Percentiles rank a stretch among this genome's conserved stretches.
phyloP scores from a whole-genome alignment of 129 eudicot genomes.

The Deinandra increscens region DNA sequence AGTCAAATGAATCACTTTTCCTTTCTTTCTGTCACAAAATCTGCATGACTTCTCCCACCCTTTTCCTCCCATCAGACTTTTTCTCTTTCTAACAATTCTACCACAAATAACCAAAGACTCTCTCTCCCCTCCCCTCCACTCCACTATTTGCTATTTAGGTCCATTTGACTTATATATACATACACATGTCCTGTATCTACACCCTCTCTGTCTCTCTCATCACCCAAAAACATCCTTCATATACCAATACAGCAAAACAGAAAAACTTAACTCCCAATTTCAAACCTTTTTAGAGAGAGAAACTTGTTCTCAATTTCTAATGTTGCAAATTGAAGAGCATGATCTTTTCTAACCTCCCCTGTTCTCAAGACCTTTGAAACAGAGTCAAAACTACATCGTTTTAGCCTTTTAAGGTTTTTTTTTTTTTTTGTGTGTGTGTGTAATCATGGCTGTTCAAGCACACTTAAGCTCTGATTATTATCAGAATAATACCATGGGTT shows the following conservation, averaged over 20 bases:
- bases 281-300: constrained; percentile 26
- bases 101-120: constrained; percentile 27
- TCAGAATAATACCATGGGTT: constrained; percentile 25
- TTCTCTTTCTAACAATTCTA: constrained; percentile 27
- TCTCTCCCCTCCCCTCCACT: not conserved
- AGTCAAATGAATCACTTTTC: constrained; percentile 31
- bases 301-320: constrained; percentile 26
- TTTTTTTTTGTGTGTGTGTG: constrained; percentile 2
- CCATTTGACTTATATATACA: constrained; percentile 22
- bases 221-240: constrained; percentile 26
- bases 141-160: constrained; percentile 27
- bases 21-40: constrained; percentile 48
- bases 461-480: constrained; percentile 34
- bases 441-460: constrained; percentile 39
- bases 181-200: constrained; percentile 22
- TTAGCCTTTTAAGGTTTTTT: constrained; percentile 13
- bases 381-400: constrained; percentile 34
- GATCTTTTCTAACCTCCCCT: constrained; percentile 37
- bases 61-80: constrained; percentile 24
- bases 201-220: constrained; percentile 1
- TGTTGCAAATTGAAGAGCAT: constrained; percentile 38
- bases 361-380: not conserved
- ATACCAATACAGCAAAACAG: constrained; percentile 14
- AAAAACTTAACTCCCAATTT: constrained; percentile 31
- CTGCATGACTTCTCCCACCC: constrained; percentile 38